Conservation (phyloP, 2,329 filamentous ascomycete genomes). For the Paracoccidioides lutzii region DNA sequence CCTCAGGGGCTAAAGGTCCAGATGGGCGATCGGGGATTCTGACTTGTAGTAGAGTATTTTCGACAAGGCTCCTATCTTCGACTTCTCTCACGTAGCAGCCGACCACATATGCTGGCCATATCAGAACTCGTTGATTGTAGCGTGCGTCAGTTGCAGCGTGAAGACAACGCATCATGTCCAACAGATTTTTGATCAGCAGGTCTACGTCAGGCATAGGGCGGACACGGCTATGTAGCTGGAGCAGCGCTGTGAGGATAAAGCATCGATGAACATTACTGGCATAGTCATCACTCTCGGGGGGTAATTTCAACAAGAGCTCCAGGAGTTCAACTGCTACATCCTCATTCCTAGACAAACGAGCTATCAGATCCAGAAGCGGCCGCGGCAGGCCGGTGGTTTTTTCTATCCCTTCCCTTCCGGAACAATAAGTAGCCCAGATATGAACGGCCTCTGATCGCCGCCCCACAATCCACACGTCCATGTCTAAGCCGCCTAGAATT, state of each 20-base stretch:
- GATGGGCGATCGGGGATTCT: not conserved
- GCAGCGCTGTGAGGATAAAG: not conserved
- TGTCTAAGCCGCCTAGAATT: not conserved
- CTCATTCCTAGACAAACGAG: not conserved
- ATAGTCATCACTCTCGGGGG: not conserved
- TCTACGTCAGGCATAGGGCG: not conserved
- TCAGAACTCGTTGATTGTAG: not conserved
- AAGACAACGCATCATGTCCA: not conserved
- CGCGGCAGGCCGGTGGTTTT: not conserved
- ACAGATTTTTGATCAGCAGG: not conserved
- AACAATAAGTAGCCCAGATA: not conserved
- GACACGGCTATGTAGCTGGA: not conserved
- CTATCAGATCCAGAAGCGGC: not conserved
- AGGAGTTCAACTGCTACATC: not conserved
- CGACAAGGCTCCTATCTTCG: not conserved
- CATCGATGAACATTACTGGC: not conserved
- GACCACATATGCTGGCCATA: not conserved
- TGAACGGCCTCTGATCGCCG: not conserved
- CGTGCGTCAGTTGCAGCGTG: not conserved
- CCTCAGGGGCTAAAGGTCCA: not conserved
- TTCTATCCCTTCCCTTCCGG: not conserved
- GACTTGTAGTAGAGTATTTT: not conserved
- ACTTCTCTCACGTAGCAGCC: not conserved
- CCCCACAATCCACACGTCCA: not conserved
- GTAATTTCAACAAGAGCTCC: not conserved